These are phyloP conservation scores for Globisporangium perplexum DNA, from an alignment of 352 stramenopile species.

Conservation along the genomic window DNA sequence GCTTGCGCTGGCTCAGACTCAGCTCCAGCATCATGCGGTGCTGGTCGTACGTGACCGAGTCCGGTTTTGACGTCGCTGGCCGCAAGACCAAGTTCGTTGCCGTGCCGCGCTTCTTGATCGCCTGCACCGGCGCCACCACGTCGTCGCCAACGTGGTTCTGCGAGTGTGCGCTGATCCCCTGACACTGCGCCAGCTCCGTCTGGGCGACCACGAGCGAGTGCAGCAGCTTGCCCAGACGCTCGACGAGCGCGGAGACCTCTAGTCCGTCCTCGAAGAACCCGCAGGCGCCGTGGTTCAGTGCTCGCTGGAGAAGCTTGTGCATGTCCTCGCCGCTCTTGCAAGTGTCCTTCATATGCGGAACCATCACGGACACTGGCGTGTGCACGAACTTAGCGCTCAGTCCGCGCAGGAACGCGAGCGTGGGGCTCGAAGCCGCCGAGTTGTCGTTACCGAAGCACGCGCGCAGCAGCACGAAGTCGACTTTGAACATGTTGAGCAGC, in stretches of 20 bases:
- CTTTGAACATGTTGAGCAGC: slow-evolving; percentile 54
- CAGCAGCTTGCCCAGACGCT: slow-evolving; percentile 45
- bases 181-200: slow-evolving; percentile 39
- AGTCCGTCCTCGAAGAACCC: slow-evolving; percentile 58
- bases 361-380: slow-evolving; percentile 44
- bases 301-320: slow-evolving; percentile 44
- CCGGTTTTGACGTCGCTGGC: slow-evolving; percentile 33
- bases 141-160: slow-evolving; percentile 21
- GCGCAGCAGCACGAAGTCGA: slow-evolving; percentile 54
- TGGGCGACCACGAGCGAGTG: slow-evolving; percentile 49
- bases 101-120: slow-evolving; percentile 29
- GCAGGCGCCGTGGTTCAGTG: slow-evolving; percentile 48
- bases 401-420: slow-evolving; percentile 46
- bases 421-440: slow-evolving; percentile 35
- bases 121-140: slow-evolving; percentile 17
- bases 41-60: slow-evolving; percentile 53
- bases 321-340: slow-evolving; percentile 16
- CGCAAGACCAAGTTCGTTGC: slow-evolving; percentile 11
- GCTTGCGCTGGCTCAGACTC: slow-evolving; percentile 56
- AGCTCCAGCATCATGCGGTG: slow-evolving; percentile 65
- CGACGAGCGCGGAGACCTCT: slow-evolving; percentile 24
- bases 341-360: slow-evolving; percentile 13
- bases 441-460: slow-evolving; percentile 54
- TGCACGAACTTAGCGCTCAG: slow-evolving; percentile 53
- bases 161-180: slow-evolving; percentile 14